A percentile compares a stretch with the other conserved stretches of the same genome.
These are phyloP conservation scores for Orobanche coerulescens DNA, from an alignment of 257 asterid species.

Conservation along the genomic window DNA sequence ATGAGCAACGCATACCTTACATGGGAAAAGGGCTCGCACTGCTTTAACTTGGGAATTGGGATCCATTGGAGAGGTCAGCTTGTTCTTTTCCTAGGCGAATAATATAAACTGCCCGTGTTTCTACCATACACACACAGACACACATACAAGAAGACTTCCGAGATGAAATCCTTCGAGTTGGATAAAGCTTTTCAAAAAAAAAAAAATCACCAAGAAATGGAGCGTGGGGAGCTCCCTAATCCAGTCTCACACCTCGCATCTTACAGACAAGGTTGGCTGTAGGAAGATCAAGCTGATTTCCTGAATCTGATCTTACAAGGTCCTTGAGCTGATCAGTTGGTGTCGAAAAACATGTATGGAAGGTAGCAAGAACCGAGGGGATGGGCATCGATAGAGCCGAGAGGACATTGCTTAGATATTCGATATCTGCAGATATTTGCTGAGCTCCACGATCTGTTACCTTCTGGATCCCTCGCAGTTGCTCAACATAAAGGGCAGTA, in stretches of 20 bases:
- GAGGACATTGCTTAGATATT: constrained; percentile 84
- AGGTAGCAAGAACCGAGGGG: constrained; percentile 79
- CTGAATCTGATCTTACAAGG: constrained; percentile 56
- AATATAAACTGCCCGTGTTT: too few relatives aligned
- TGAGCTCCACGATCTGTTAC: constrained; percentile 91
- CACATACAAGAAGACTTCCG: too few relatives aligned
- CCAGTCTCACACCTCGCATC: constrained; percentile 75
- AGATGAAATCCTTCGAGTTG: too few relatives aligned
- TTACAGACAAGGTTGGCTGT: constrained; percentile 86
- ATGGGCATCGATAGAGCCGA: constrained; percentile 88
- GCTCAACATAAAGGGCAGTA: constrained; percentile 72
- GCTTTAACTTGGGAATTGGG: too few relatives aligned
- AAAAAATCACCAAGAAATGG: neutral
- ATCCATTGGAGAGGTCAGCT: too few relatives aligned
- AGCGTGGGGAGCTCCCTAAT: constrained; percentile 21
- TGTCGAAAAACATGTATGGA: constrained; percentile 71
- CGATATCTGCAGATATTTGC: constrained; percentile 87
- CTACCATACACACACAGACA: too few relatives aligned
- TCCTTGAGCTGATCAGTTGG: constrained; percentile 81
- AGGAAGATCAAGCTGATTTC: constrained; percentile 72
- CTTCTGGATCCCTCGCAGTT: constrained; percentile 80
- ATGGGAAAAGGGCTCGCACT: too few relatives aligned
- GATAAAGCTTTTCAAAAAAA: too few relatives aligned
- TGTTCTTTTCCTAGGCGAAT: too few relatives aligned
- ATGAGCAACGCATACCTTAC: too few relatives aligned